Evolutionary conservation across 78 protist genomes (phyloP).

Genomic region (Dictyostelium discoideum): DNA sequence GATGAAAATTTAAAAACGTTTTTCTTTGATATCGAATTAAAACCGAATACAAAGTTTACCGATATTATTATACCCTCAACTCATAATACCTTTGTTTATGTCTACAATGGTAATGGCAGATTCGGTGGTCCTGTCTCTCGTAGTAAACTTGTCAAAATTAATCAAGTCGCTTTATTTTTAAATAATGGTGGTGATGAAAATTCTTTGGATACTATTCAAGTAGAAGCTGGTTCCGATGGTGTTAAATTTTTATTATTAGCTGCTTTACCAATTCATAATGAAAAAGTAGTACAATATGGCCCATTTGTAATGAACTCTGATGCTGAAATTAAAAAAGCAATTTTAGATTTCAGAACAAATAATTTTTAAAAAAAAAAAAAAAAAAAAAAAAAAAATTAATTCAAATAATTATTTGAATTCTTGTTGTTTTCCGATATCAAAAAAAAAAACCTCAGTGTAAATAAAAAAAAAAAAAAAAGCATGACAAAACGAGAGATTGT

Average conservation of each 20-base stretch:
- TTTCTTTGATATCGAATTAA: slow-evolving; percentile 25
- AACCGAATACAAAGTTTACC: neutral
- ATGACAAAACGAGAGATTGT: neutral
- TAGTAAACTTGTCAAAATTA: neutral
- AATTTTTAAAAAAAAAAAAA: slow-evolving; percentile 25
- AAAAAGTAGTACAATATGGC: slow-evolving; percentile 86
- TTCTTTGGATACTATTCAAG: slow-evolving; percentile 7
- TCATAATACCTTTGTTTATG: slow-evolving; percentile 59
- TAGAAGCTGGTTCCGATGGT: slow-evolving; percentile 10
- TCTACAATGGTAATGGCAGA: slow-evolving; percentile 25
- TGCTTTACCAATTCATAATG: slow-evolving; percentile 70
- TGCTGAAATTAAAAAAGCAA: slow-evolving; percentile 85
- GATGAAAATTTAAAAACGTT: slow-evolving; percentile 30
- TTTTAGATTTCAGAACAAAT: slow-evolving; percentile 67
- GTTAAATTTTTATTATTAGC: slow-evolving; percentile 60
- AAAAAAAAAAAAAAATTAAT: too few species aligned
- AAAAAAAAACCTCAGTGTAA: too few species aligned
- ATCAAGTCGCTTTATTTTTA: slow-evolving; percentile 37
- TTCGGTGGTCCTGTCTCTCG: slow-evolving; percentile 31
- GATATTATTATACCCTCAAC: slow-evolving; percentile 21
- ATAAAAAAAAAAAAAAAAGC: too few species aligned
- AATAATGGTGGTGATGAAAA: neutral
- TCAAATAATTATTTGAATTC: too few species aligned
- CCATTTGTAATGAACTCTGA: slow-evolving; percentile 94
- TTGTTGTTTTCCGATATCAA: too few species aligned